A percentile compares a stretch with the other conserved stretches of the same genome.
phyloP scores from a whole-genome alignment of 305 asterid species.

The Ilex paraguariensis region DNA sequence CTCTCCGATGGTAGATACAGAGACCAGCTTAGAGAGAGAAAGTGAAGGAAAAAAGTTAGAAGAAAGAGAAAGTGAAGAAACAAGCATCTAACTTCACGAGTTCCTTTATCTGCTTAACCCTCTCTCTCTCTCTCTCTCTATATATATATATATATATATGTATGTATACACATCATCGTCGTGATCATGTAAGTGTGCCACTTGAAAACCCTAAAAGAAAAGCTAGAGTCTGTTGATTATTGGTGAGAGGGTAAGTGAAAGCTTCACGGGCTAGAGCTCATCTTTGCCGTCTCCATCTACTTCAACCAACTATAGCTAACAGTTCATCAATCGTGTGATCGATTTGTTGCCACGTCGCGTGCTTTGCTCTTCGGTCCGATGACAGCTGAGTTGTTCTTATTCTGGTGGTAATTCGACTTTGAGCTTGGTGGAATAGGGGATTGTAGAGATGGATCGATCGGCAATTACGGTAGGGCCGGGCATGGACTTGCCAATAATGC shows the following conservation, averaged over 20 bases:
- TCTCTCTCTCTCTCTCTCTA: no score
- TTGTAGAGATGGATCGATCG: slow-evolving; percentile 55
- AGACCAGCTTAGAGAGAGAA: no score
- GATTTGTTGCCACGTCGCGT: not conserved
- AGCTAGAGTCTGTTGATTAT: slow-evolving; percentile 1
- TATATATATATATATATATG: not conserved
- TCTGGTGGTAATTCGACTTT: slow-evolving; percentile 7
- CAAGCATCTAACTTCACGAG: no score
- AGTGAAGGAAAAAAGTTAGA: no score
- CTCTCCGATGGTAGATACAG: no score
- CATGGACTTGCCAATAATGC: slow-evolving; percentile 93
- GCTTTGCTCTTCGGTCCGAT: not conserved
- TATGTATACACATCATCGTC: not conserved
- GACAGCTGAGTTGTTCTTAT: slow-evolving; percentile 8
- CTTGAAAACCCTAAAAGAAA: slow-evolving; percentile 23
- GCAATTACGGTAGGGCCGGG: slow-evolving; percentile 47
- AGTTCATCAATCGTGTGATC: not conserved
- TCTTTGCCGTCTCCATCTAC: slow-evolving; percentile 3
- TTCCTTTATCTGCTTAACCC: no score
- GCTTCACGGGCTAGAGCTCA: slow-evolving; percentile 58
- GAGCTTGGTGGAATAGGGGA: slow-evolving; percentile 3
- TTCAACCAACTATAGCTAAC: slow-evolving; percentile 2
- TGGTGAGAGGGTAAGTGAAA: slow-evolving; percentile 27
- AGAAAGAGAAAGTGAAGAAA: no score
- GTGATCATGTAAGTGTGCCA: slow-evolving; percentile 19